These are phyloP conservation scores for Volvox reticuliferus DNA, from an alignment of 139 green algal genomes.

Conservation along the genomic window DNA sequence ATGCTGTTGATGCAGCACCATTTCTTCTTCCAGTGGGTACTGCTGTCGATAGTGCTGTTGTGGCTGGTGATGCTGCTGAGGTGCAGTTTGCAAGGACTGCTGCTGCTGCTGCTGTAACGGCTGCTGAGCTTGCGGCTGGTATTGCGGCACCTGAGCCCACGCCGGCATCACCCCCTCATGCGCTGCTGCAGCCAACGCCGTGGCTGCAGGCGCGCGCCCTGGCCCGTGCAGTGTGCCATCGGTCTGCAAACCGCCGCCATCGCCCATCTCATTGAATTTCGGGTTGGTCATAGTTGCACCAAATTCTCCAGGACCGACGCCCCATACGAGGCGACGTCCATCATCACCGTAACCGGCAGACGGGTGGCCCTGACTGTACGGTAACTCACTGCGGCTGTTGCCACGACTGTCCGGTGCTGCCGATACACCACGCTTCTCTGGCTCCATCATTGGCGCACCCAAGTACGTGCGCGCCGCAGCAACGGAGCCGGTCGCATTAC, in stretches of 20 bases:
- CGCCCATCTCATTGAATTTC: too few species aligned
- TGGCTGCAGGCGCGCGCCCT: neutral
- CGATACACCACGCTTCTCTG: neutral
- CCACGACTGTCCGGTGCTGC: neutral
- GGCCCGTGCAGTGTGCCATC: too few species aligned
- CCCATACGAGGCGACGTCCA: too few species aligned
- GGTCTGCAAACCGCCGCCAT: too few species aligned
- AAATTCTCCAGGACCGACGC: too few species aligned
- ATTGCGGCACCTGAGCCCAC: too few species aligned
- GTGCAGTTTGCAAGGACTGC: neutral
- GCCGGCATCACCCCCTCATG: too few species aligned
- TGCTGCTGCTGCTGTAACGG: neutral
- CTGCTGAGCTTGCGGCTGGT: neutral
- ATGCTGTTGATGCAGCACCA: neutral
- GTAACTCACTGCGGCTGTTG: neutral
- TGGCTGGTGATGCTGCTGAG: neutral
- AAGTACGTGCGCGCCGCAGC: neutral
- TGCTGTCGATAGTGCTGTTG: conserved; percentile 3
- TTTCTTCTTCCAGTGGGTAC: neutral
- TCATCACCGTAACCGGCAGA: too few species aligned
- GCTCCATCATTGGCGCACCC: neutral
- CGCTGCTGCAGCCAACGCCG: neutral
- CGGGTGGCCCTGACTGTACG: too few species aligned
- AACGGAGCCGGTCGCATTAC: neutral
- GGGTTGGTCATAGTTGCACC: too few species aligned